phyloP scores from a whole-genome alignment of 345 rosid genomes.

The Schrenkiella parvula region DNA sequence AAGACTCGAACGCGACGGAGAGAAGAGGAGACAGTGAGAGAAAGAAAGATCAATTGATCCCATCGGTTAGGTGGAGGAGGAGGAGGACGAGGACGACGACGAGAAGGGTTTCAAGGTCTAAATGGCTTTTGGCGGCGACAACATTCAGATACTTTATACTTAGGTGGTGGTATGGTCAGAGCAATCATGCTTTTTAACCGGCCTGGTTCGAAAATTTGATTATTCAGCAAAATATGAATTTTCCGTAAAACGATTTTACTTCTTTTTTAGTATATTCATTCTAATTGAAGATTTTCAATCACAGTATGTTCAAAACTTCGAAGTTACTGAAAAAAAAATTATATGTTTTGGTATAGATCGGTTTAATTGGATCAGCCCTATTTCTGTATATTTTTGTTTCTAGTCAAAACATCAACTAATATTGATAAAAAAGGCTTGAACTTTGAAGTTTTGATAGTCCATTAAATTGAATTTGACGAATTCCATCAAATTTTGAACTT shows the following conservation, averaged over 20 bases:
- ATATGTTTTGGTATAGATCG: background rate
- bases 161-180: background rate
- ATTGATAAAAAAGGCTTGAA: background rate
- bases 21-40: slow-evolving; percentile 19
- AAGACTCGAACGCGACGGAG: slow-evolving; percentile 19
- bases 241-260: background rate
- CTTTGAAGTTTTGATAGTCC: background rate
- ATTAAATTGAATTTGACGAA: background rate
- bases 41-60: slow-evolving; percentile 32
- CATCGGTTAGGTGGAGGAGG: slow-evolving; percentile 22
- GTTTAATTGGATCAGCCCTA: background rate
- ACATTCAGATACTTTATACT: background rate
- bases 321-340: too few relatives aligned
- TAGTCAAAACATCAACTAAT: background rate
- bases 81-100: background rate
- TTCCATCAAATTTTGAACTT: background rate
- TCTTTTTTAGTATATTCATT: too few relatives aligned
- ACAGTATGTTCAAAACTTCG: too few relatives aligned
- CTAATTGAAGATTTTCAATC: too few relatives aligned
- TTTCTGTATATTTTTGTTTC: background rate
- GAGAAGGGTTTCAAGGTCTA: background rate
- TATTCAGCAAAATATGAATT: too few relatives aligned
- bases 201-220: background rate
- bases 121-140: slow-evolving; percentile 15
- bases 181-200: background rate